Base-by-base conservation (phyloP, 2,329 filamentous ascomycete species). In the Colletotrichum tropicale region DNA sequence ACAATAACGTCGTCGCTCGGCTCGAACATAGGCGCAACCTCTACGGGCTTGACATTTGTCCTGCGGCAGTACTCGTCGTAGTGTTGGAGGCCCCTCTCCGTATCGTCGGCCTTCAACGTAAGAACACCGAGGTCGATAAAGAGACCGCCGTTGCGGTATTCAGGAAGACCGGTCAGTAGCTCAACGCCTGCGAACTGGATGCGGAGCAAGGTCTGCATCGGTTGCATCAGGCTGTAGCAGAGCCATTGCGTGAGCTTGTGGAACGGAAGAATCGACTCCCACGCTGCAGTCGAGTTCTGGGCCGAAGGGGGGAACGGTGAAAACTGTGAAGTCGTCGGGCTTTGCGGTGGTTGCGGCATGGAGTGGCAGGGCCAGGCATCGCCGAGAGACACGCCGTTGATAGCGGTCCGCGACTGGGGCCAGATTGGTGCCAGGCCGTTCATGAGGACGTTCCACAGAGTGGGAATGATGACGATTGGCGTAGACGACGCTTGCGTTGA, bases 341-440 rank as follows among this genome's bases (percentile, higher is more conserved):
- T 77, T 10, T 82, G 78, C 1, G 80, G 69, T 6, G 84, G 83
- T 61, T 89, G 87, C 1, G 96, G 95, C 91, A 98, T 95, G 36
- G 93, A 91, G 13, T 91, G 92, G 85, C 96, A 98, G 0, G 94
- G 94, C 97, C 97, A 99, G 28, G 97, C 96, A 82, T 99, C 97
- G 71, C 97, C 97, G 18, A 99, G 91, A 0, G 96, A 92, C 32
- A 95, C 90, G 3, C 96, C 96, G 81, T 98, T 95, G 79, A 99
- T 94, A 77, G 94, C 92, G 0, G 96, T 98, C 77, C 96, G 93
- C 1, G 95, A 95, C 1, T 92, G 86, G 0, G 97, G 96, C 97
- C 97, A 99, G 83, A 98, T 98, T 1, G 93, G 91, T 6, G 92
- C 91, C 12, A 99, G 89, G 9, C 96, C 95, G 74, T 95, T 93